Conservation (phyloP, 768 basidiomycete genomes). For the Sporobolomyces phaffii region DNA sequence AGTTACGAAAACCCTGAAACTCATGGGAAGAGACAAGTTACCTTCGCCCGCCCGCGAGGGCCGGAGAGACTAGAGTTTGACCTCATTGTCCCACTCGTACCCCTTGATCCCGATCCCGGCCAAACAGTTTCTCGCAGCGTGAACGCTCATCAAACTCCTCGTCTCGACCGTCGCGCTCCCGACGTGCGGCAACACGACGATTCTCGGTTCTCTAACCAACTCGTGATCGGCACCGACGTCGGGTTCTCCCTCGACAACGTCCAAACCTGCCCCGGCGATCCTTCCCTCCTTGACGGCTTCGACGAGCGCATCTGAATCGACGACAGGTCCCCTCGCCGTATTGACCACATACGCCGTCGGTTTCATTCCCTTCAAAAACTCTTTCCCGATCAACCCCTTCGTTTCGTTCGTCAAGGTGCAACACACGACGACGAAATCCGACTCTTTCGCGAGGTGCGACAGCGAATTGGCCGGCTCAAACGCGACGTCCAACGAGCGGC, state of each 20-base stretch:
- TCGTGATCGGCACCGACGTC: conserved; percentile 66
- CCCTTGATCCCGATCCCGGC: conserved; percentile 25
- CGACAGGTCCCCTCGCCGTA: conserved; percentile 72
- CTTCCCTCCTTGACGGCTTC: conserved; percentile 66
- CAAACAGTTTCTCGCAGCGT: conserved; percentile 19
- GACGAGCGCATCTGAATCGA: conserved; percentile 83
- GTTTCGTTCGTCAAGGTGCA: conserved; percentile 54
- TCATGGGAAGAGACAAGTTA: no score
- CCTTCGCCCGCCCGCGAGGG: no score
- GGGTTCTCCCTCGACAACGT: conserved; percentile 58
- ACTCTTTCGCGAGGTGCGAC: conserved; percentile 65
- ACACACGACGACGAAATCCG: conserved; percentile 79
- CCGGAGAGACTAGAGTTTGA: no score
- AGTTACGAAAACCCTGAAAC: no score
- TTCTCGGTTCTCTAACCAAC: conserved; percentile 63
- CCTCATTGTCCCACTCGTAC: conserved; percentile 32
- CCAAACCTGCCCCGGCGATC: conserved; percentile 88
- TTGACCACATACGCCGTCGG: conserved; percentile 75
- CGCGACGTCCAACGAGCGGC: conserved; percentile 21
- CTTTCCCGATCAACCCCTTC: conserved; percentile 63
- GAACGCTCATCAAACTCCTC: conserved; percentile 23
- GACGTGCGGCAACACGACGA: conserved; percentile 76
- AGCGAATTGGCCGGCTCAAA: conserved; percentile 44
- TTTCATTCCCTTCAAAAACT: conserved; percentile 79
- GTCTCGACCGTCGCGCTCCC: conserved; percentile 85